These are phyloP conservation scores for Croton setiger DNA, from an alignment of 441 rosid species.

Conservation along the genomic window DNA sequence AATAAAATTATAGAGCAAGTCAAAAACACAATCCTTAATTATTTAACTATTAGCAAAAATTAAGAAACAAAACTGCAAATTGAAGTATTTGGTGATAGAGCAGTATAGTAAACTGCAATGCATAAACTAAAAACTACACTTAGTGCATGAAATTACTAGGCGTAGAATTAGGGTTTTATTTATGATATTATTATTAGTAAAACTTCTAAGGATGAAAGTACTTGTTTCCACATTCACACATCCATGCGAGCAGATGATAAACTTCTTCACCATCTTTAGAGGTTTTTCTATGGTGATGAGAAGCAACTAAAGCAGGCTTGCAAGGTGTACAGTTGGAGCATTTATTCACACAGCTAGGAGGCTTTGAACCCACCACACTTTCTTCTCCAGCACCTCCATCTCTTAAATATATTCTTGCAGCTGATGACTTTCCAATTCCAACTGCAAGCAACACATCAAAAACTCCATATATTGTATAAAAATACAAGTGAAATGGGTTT, in stretches of 20 bases:
- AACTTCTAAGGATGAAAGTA: slow-evolving; percentile 38
- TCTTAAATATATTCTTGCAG: not conserved
- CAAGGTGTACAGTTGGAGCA: slow-evolving; percentile 69
- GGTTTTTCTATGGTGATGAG: slow-evolving; percentile 21
- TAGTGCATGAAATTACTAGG: too few species aligned
- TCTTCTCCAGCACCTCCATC: not conserved
- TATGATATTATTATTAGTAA: too few species aligned
- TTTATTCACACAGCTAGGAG: slow-evolving; percentile 62
- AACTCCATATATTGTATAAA: not conserved
- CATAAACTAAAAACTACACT: too few species aligned
- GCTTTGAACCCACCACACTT: slow-evolving; percentile 63
- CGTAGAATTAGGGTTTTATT: too few species aligned
- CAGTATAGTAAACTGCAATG: not conserved
- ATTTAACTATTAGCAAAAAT: too few species aligned
- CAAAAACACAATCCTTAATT: too few species aligned
- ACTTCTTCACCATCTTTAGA: slow-evolving; percentile 30
- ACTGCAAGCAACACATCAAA: not conserved
- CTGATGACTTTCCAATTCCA: not conserved
- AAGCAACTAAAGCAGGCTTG: slow-evolving; percentile 43
- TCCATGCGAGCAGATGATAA: slow-evolving; percentile 70
- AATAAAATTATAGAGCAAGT: too few species aligned
- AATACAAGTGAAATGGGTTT: not conserved
- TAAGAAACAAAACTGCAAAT: too few species aligned
- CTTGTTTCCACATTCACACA: slow-evolving; percentile 63
- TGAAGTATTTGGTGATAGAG: too few species aligned